Conservation (phyloP, 805 yeast genomes). For the Ascoidea tarda region DNA sequence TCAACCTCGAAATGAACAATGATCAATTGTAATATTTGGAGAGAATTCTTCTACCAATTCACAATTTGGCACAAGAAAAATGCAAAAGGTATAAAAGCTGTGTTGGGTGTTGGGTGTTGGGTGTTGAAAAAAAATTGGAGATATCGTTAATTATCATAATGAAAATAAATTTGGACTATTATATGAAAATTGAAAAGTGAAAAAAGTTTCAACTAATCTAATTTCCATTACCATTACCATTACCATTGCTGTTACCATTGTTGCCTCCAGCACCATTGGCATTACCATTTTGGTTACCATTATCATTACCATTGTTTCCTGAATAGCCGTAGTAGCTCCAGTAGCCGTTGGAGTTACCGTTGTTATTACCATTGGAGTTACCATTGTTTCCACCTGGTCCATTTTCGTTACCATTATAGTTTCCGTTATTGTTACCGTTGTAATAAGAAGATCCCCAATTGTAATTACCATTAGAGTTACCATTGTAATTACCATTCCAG, state of each 20-base stretch:
- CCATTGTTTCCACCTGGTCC: not conserved
- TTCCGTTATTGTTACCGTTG: not conserved
- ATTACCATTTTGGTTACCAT: no score
- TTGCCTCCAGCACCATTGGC: not conserved
- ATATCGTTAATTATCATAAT: no score
- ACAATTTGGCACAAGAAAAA: no score
- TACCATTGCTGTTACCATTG: not conserved
- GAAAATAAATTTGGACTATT: not conserved
- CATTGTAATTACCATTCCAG: not conserved
- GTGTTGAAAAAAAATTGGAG: not conserved
- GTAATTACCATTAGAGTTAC: no score
- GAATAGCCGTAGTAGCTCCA: not conserved
- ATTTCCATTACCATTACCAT: not conserved
- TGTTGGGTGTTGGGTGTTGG: no score
- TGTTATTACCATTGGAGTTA: not conserved
- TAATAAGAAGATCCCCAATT: no score
- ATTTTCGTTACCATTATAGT: no score
- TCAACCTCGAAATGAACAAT: no score
- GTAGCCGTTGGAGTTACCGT: not conserved
- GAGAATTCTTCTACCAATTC: not conserved
- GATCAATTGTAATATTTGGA: no score
- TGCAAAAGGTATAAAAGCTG: no score
- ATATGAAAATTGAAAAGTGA: no score
- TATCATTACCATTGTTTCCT: not conserved
- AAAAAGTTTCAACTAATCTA: no score